A percentile compares a stretch with the other conserved stretches of the same genome.
These are phyloP conservation scores for Blakeslea trispora DNA, from an alignment of 371 early-diverging fungal species.

Conservation along the genomic window DNA sequence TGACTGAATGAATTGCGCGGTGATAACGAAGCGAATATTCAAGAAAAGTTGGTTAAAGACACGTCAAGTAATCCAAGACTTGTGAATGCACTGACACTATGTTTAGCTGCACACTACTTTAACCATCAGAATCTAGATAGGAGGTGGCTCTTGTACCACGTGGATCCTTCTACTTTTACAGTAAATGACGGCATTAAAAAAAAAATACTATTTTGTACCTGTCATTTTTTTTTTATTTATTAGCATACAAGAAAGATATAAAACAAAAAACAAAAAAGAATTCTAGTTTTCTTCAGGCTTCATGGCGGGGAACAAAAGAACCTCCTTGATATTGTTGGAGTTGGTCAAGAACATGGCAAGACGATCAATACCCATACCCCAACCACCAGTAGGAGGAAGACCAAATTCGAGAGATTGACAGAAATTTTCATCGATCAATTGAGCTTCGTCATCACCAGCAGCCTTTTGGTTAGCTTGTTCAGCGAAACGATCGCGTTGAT, in stretches of 20 bases:
- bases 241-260: background rate
- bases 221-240: background rate
- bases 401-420: slow-evolving; percentile 98
- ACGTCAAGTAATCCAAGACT: no score
- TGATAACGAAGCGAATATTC: no score
- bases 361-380: slow-evolving; percentile 99
- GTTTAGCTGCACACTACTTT: no score
- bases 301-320: slow-evolving; percentile 86
- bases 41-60: no score
- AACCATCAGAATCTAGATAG: no score
- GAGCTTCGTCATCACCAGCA: slow-evolving; percentile 99
- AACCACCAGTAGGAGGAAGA: slow-evolving; percentile 98
- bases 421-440: slow-evolving; percentile 98
- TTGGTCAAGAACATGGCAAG: slow-evolving; percentile 99
- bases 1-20: no score
- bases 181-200: no score
- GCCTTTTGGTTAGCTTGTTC: slow-evolving; percentile 97
- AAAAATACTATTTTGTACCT: no score
- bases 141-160: no score
- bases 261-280: background rate
- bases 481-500: slow-evolving; percentile 96
- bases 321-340: slow-evolving; percentile 91
- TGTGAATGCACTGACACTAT: no score
- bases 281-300: slow-evolving; percentile 67
- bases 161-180: no score